Base-by-base conservation (phyloP, 2,329 filamentous ascomycete genomes). In the Fusarium cyanostomum region DNA sequence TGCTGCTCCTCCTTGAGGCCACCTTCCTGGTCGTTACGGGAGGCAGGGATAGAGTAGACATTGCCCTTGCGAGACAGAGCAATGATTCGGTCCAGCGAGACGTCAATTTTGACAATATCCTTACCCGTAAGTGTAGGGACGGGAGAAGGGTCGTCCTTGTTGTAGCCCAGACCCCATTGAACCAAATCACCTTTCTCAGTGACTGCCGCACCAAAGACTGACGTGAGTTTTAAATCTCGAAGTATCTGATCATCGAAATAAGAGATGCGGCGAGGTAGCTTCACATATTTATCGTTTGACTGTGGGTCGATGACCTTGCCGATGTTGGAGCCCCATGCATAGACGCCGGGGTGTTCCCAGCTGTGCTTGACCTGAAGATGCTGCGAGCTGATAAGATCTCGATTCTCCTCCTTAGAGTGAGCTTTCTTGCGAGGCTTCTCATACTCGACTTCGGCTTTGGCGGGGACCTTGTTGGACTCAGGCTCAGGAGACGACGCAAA, bases 321-420 rank as follows among this genome's bases (percentile, higher is more conserved):
- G 13, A 82, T 81, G 71, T 99, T 99, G 15, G 90, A 92, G 1
- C 95, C 95, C 94, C 95, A 99, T 6, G 90, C 88, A 77, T 96
- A 98, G 0, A 98, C 90, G 2, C 94, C 95, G 0, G 95, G 94
- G 59, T 91, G 89, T 76, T 87, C 86, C 83, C 85, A 88, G 76
- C 92, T 96, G 72, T 86, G 87, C 79, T 91, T 92, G 56, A 97
- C 91, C 79, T 97, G 94, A 7, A 92, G 79, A 77, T 96, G 92
- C 74, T 96, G 92, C 10, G 91, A 92, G 72, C 91, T 94, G 68
- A 96, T 87, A 55, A 91, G 77, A 52, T 93, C 90, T 55, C 91
- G 80, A 62, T 89, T 89, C 64, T 92, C 89, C 74, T 94, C 91
- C 65, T 87, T 87, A 7, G 87, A 88, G 1, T 79, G 75, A 21